phyloP scores from a whole-genome alignment of 2,329 filamentous ascomycete genomes.

The Phyllosticta paracitricarpa region DNA sequence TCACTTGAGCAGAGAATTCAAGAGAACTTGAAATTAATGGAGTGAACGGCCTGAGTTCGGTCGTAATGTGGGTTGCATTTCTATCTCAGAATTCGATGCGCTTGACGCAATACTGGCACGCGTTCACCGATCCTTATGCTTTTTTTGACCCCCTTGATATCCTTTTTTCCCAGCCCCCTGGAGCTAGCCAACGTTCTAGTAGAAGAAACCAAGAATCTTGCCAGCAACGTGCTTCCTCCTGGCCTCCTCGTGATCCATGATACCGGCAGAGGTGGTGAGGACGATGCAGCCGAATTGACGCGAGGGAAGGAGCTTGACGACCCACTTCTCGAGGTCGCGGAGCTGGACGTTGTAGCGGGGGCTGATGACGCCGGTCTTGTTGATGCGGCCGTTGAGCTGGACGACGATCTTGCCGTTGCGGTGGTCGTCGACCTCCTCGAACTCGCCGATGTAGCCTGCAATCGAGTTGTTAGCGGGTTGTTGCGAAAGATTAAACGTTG shows the following conservation, averaged over 20 bases:
- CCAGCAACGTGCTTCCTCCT: constrained; percentile 97
- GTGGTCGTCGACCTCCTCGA: constrained; percentile 99
- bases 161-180: neutral
- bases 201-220: constrained; percentile 99
- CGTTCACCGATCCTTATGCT: neutral
- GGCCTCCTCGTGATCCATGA: constrained; percentile 99
- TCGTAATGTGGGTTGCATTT: constrained; percentile 1
- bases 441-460: constrained; percentile 96
- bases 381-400: constrained; percentile 97
- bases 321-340: constrained; percentile 98
- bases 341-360: constrained; percentile 99
- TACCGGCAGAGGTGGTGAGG: constrained; percentile 96
- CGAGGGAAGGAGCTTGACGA: constrained; percentile 94
- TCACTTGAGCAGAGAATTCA: constrained; percentile 2
- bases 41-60: constrained; percentile 4
- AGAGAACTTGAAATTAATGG: neutral
- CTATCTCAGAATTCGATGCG: neutral
- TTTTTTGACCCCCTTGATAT: neutral
- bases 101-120: neutral
- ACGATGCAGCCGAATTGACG: constrained; percentile 99
- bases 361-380: constrained; percentile 99
- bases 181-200: constrained; percentile 48
- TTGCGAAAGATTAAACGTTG: constrained; percentile 93
- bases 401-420: constrained; percentile 99
- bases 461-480: constrained; percentile 52